These are phyloP conservation scores for Suhomyces canberraensis DNA, from an alignment of 805 yeast genomes.

Conservation along the genomic window DNA sequence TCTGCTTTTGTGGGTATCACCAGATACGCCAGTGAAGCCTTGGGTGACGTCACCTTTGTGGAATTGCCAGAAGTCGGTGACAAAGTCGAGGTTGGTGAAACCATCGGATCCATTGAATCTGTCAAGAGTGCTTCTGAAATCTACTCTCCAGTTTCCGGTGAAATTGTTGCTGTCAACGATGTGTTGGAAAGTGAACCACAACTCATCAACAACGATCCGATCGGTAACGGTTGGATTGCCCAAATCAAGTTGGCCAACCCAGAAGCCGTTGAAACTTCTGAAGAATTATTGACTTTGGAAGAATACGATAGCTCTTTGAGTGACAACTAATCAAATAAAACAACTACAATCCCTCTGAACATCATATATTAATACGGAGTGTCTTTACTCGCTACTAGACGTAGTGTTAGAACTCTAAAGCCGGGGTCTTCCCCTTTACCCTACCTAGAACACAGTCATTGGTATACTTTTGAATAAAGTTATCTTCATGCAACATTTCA, in stretches of 20 bases:
- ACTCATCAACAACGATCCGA: slow-evolving; percentile 80
- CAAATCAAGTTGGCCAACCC: slow-evolving; percentile 59
- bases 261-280: slow-evolving; percentile 29
- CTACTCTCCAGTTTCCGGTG: slow-evolving; percentile 83
- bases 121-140: slow-evolving; percentile 94
- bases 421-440: slow-evolving; percentile 45
- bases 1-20: slow-evolving; percentile 88
- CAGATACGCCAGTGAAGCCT: slow-evolving; percentile 89
- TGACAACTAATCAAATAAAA: slow-evolving; percentile 26
- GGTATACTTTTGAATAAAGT: slow-evolving; percentile 49
- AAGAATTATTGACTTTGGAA: slow-evolving; percentile 50
- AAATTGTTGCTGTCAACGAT: slow-evolving; percentile 67
- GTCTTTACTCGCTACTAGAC: slow-evolving; percentile 2
- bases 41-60: slow-evolving; percentile 94
- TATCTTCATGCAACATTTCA: slow-evolving; percentile 56
- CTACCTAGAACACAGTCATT: slow-evolving; percentile 48
- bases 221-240: slow-evolving; percentile 93
- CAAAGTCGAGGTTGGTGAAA: slow-evolving; percentile 64
- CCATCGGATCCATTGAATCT: slow-evolving; percentile 89
- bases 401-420: no score
- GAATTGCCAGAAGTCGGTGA: slow-evolving; percentile 80
- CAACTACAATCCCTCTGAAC: background rate
- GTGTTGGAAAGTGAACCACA: slow-evolving; percentile 67
- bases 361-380: no score
- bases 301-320: slow-evolving; percentile 57